Evolutionary conservation across 805 yeast species (phyloP), one percentile per base, ranked within the genome.

Genomic region (Blastobotrys chiropterorum): DNA sequence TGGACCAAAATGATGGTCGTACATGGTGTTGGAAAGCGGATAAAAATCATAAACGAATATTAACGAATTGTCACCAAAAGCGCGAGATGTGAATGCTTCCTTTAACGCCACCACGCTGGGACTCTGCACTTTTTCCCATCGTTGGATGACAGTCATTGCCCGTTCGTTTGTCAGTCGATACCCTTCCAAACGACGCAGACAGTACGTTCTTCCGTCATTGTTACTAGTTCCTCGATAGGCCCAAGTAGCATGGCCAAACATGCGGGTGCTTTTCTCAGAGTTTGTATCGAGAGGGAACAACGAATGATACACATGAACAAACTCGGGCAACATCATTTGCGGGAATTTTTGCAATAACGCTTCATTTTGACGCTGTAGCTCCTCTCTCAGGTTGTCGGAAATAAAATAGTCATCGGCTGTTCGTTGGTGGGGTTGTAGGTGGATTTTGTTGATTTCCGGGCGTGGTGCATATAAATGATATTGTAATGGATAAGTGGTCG

Each of bases 381-480:
- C 70, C 62, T 86, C 90, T 60, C 97, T 77, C 46, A 92, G 62
- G 47, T 84, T 77, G 59, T 79, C 79, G 7, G 90, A 81, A 8
- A 92, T 77, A 64, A 90, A 90, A 62, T 94, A 73, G 52, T 77
- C 78, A 50, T 79, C 79, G 2, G 83, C 79, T 31, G 80, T 81
- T 43, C 89, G 77, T 68, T 90, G 90, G 64, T 90, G 82, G 1
- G 87, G 80, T 47, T 77, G 76, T 55, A 86, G 70, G 13, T 83
- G 81, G 41, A 76, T 74, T 46, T 83, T 66, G 62, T 84, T 82
- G 11, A 51, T 40, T 2, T 47, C 30, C 7, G 97, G 92, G 30
- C 81, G 77, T 1, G 97, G 97, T 0, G 97, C 94, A 68, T 92
- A 90, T 40, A 89, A 69, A 68, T 90, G 96, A 65, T 87, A 86